Conservation (phyloP, 116 monocot genomes). For the Papilionanthe hybrid region DNA sequence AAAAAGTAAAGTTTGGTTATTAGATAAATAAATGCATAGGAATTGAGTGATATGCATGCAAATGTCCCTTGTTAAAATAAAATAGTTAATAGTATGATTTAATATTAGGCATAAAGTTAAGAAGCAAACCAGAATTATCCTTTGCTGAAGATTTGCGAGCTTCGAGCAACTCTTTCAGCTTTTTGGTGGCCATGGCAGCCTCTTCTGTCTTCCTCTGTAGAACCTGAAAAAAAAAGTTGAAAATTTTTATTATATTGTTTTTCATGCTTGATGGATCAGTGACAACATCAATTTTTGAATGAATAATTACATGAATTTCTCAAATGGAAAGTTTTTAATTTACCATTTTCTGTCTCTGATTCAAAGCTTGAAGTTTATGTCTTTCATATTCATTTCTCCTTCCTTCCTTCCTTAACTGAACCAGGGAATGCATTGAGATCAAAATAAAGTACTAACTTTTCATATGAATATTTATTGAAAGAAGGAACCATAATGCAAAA, state of each 20-base stretch:
- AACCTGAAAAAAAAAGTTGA: conserved; percentile 47
- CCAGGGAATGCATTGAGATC: conserved; percentile 12
- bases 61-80: no score
- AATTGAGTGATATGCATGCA: no score
- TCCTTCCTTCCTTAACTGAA: conserved; percentile 88
- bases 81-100: not conserved
- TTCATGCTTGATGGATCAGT: not conserved
- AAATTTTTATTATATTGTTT: not conserved
- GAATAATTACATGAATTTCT: not conserved
- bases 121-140: conserved; percentile 53
- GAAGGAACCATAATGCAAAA: not conserved
- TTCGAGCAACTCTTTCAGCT: conserved; percentile 91
- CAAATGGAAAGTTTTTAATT: not conserved
- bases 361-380: conserved; percentile 95
- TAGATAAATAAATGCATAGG: no score
- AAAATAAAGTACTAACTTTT: not conserved
- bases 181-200: conserved; percentile 97
- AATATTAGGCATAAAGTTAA: not conserved
- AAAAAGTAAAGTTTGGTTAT: no score
- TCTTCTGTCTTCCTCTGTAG: conserved; percentile 98
- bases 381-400: conserved; percentile 96
- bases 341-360: conserved; percentile 98
- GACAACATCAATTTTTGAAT: not conserved
- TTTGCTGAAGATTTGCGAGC: conserved; percentile 69
- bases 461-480: not conserved